Base-by-base conservation (phyloP, 352 stramenopile genomes). In the Pythium grandisporangium region DNA sequence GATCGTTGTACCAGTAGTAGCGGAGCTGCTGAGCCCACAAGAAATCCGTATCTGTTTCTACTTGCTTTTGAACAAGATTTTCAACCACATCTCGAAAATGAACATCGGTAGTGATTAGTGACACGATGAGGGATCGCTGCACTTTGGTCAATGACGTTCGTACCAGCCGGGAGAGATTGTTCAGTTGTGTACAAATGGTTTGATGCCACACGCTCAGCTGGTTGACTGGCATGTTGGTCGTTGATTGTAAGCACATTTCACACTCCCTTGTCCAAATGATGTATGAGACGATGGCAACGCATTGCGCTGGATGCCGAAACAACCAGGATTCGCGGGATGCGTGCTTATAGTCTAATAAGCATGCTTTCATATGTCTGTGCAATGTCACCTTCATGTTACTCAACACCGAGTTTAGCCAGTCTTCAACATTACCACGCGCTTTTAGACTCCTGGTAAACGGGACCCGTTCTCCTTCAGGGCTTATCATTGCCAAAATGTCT, bases 261-360 rank as follows among this genome's bases (percentile, higher is more conserved):
- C 74, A 88, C 30, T 88, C 75, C 38, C 66, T 59, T 1, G 70
- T 66, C 78, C 75, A 91, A 5, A 86, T 68, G 22, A 96, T 96
- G 50, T 95, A 91, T 5, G 86, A 88, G 4, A 95, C 84, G 21
- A 92, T 86, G 1, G 86, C 83, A 10, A 97, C 78, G 1, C 92
- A 78, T 57, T 97, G 91, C 0, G 90, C 84, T 0, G 91, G 85
- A 42, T 96, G 86, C 6, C 78, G 68, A 42, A 93, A 83, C 10
- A 96, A 23, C 87, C 87, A 96, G 13, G 64, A 59, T 22, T 91
- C 73, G 5, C 87, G 61, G 6, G 71, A 70, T 5, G 65, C 58
- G 37, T 85, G 76, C 47, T 96, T 81, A 40, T 96, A 97, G 52
- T 97, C 88, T 3, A 83, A 48, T 10, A 97, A 32, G 48, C 84